Percentiles rank a stretch among this genome's conserved stretches.
These are phyloP conservation scores for Gaertneriomyces semiglobifer DNA, from an alignment of 192 early-diverging fungal species.

Conservation along the genomic window DNA sequence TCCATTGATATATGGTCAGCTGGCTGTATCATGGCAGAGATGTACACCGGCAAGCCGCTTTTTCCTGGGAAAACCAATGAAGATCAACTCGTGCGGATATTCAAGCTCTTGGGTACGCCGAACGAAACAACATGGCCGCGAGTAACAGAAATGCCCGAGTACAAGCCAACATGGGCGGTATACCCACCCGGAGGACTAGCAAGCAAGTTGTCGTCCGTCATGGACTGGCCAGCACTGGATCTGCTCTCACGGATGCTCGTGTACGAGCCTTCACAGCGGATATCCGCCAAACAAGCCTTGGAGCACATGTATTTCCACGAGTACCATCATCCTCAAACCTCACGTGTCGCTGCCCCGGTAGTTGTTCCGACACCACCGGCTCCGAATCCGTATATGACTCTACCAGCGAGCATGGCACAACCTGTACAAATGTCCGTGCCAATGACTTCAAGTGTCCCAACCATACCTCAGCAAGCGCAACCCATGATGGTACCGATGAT, in stretches of 20 bases:
- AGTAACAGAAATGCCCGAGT: slow-evolving; percentile 85
- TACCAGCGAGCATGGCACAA: neutral
- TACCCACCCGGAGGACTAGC: slow-evolving; percentile 69
- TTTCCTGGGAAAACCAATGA: slow-evolving; percentile 95
- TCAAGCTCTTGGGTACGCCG: slow-evolving; percentile 84
- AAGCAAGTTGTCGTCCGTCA: slow-evolving; percentile 66
- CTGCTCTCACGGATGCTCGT: slow-evolving; percentile 71
- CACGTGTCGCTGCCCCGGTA: neutral
- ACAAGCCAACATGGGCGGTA: slow-evolving; percentile 70
- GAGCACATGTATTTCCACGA: slow-evolving; percentile 61
- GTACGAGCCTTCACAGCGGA: slow-evolving; percentile 75
- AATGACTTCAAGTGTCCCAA: neutral
- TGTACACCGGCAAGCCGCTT: slow-evolving; percentile 77
- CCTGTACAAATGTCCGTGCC: neutral
- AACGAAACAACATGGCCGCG: slow-evolving; percentile 76
- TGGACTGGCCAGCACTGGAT: slow-evolving; percentile 78
- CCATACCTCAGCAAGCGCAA: neutral
- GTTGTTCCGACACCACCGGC: neutral
- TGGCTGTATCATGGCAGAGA: slow-evolving; percentile 95
- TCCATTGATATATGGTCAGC: slow-evolving; percentile 98
- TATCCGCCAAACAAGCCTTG: slow-evolving; percentile 76
- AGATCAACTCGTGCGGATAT: slow-evolving; percentile 98
- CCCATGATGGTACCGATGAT: neutral
- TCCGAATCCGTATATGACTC: neutral
- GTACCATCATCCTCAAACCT: slow-evolving; percentile 44